Evolutionary conservation across 257 asterid species (phyloP), one percentile per base, ranked within the genome.

Genomic region (Lavandula angustifolia): DNA sequence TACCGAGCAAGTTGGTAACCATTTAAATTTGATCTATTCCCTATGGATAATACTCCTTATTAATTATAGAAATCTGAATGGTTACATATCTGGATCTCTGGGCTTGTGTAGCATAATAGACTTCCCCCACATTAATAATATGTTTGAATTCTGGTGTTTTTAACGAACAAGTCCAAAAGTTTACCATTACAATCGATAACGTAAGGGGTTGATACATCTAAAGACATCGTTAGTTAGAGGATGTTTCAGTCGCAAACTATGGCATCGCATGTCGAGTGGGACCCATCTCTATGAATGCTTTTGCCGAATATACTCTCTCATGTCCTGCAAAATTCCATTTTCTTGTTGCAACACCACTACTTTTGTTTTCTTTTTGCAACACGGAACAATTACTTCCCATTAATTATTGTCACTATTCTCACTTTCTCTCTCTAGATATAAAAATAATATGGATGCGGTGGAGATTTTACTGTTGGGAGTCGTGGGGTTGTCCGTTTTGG

Each of bases 401-500:
- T 13, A 22, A 65, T 61, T 44, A 61, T 47, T 42, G 8, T 50
- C 7, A 6, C 33, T 7, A 7, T 43, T 22, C 50, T n/a, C 67
- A 40, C 42, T 5, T 35, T 57, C 33, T 49, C 33, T 46, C 3
- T 62, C n/a, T 58, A 47, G 16, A 35, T 35, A 18, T 6, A 0
- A 9, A n/a, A 40, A 38, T 49, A 52, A 43, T 9, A 82, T 82
- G 88, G 75, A 67, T n/a, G 54, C 63, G 8, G 62, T 78, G 17
- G 73, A 77, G 62, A 13, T 61, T 42, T 49, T 71, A 5, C 62
- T 82, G 31, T n/a, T 79, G 5, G 66, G 57, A 54, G 18, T 72
- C 18, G 79, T 83, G 64, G 77, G 71, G 3, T 49, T 76, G 4
- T 71, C 78, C 9, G 79, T 70, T 3, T 1, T 77, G 6, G 76